Evolutionary conservation across 495 filamentous ascomycete genomes (phyloP).

Genomic region (Achaetomiella virescens): DNA sequence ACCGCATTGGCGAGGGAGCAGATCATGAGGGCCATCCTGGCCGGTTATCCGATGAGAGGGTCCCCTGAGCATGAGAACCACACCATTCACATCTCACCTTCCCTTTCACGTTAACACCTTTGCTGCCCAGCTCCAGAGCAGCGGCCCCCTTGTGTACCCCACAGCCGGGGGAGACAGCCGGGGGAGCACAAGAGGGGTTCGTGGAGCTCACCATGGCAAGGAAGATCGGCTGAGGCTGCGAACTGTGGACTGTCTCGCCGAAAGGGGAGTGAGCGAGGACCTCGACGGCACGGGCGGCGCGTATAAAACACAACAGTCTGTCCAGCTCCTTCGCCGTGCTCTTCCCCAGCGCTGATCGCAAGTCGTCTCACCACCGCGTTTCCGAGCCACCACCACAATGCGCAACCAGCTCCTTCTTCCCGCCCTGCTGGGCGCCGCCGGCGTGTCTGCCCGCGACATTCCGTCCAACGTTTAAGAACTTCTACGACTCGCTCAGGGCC

Average conservation of each 20-base stretch:
- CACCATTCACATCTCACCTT: background rate
- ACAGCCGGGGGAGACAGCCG: background rate
- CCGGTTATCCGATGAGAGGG: background rate
- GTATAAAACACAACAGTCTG: background rate
- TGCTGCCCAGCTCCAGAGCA: background rate
- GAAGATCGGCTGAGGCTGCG: no score
- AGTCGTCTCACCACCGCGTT: background rate
- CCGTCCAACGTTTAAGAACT: slow-evolving; percentile 30
- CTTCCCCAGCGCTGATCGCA: background rate
- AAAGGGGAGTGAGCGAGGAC: background rate
- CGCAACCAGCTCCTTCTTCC: slow-evolving; percentile 1
- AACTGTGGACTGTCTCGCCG: no score
- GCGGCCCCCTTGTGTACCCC: background rate
- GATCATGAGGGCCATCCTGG: background rate
- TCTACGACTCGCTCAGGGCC: slow-evolving; percentile 33
- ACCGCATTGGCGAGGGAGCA: background rate
- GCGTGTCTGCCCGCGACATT: slow-evolving; percentile 22
- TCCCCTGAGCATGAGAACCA: background rate
- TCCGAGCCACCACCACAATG: background rate
- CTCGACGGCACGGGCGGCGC: background rate
- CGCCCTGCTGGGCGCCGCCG: slow-evolving; percentile 2
- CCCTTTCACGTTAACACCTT: background rate
- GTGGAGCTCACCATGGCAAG: background rate
- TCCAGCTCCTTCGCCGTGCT: background rate
- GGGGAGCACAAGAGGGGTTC: no score